Percentiles rank a stretch among this genome's conserved stretches.
Evolutionary conservation across 805 yeast species (phyloP).

Genomic region (Yarrowia sp.): DNA sequence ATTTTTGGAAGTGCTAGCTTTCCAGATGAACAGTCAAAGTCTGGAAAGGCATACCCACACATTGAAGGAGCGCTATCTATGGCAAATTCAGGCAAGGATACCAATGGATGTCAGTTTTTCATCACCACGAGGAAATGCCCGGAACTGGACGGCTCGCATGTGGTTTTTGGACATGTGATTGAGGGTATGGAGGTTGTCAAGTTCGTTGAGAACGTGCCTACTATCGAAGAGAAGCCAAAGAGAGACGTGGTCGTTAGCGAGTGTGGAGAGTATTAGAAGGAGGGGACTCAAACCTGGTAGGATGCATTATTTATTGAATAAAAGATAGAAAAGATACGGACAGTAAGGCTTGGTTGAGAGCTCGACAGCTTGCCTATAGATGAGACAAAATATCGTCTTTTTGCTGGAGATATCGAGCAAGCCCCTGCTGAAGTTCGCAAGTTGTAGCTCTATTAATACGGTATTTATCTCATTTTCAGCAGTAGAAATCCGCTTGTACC

Average conservation of each 20-base stretch:
- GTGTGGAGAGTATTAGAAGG: constrained; percentile 51
- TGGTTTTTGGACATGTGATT: constrained; percentile 58
- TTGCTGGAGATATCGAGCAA: too few relatives aligned
- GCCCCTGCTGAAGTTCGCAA: too few relatives aligned
- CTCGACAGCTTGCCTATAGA: too few relatives aligned
- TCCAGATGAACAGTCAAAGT: constrained; percentile 55
- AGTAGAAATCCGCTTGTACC: too few relatives aligned
- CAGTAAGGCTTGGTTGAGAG: too few relatives aligned
- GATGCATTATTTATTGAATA: too few relatives aligned
- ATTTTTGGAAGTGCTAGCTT: constrained; percentile 55
- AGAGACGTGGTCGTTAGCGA: constrained; percentile 47
- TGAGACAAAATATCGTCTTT: too few relatives aligned
- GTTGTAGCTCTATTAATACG: too few relatives aligned
- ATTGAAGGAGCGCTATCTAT: constrained; percentile 53
- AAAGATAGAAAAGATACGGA: too few relatives aligned
- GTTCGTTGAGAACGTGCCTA: constrained; percentile 46
- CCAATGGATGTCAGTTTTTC: constrained; percentile 68
- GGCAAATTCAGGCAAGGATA: constrained; percentile 69
- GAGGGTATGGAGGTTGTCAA: constrained; percentile 52
- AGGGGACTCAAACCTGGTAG: too few relatives aligned
- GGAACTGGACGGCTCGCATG: constrained; percentile 57
- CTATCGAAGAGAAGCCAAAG: constrained; percentile 6
- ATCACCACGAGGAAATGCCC: constrained; percentile 49
- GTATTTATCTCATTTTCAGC: too few relatives aligned
- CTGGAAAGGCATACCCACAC: background rate